Base-by-base conservation (phyloP, 345 rosid genomes). In the Arabis alpina region DNA sequence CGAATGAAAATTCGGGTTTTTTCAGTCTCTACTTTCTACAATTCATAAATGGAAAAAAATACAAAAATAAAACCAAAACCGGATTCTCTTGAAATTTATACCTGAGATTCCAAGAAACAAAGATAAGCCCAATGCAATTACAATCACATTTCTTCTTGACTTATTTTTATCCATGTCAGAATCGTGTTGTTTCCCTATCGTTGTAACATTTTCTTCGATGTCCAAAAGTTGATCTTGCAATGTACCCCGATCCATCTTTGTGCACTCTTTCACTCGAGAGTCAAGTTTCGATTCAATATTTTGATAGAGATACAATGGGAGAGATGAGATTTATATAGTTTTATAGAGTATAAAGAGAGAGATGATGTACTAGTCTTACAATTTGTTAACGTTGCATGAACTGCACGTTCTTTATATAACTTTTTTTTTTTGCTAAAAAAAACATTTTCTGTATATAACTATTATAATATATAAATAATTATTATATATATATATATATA, bases 81-180 rank as follows among this genome's bases (percentile, higher is more conserved):
- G 30, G 30, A 27, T 27, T 27, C 23, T 27, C 30, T 27, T 27
- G 30, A 27, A 27, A 2, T 27, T 27, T 4, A 27, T 42, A 60
- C 65, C 65, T 25, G 51, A 28, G 65, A 6, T 16, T 60, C 51
- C 65, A 60, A 60, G 37, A 60, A 60, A 4, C 51, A 60, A 50
- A 41, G 48, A 42, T 8, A 60, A 25, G 2, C 51, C 42, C 64
- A 25, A 25, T 25, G 39, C 39, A 60, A 60, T n/a, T 25, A 36
- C 51, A 42, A 60, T 60, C 65, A 12, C 13, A 13, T 12, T 40
- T 59, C 49, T 59, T 59, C 49, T 59, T 12, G 64, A 2, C 6
- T 50, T 45, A 36, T 6, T 62, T 10, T 30, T 16, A 47, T 6
- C 6, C 28, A 14, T 7, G 11, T 62, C 54, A 47, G 42, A 30